These are phyloP conservation scores for Penicillium desertorum DNA, from an alignment of 495 filamentous ascomycete genomes.

Conservation along the genomic window DNA sequence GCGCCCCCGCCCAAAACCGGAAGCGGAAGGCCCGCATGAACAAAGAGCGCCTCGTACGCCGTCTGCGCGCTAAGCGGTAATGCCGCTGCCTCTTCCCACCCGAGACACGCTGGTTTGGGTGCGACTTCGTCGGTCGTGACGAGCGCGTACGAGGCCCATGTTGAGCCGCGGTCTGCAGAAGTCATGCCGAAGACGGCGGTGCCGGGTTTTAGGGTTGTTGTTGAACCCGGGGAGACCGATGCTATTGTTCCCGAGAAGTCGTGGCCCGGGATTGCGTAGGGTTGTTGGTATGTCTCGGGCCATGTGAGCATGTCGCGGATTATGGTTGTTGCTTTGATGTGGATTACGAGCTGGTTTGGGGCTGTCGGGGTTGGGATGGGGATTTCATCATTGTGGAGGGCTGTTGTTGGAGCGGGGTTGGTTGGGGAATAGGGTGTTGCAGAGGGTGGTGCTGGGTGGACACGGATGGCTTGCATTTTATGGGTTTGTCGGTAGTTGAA, in stretches of 20 bases:
- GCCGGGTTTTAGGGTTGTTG: conserved; percentile 22
- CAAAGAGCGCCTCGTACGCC: conserved; percentile 37
- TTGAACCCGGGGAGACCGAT: conserved; percentile 13
- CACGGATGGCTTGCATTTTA: conserved; percentile 39
- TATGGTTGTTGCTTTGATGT: conserved; percentile 33
- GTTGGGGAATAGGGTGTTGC: conserved; percentile 25
- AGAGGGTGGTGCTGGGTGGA: conserved; percentile 29
- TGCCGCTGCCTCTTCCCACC: conserved; percentile 28
- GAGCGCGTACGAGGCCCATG: conserved; percentile 36
- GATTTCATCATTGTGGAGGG: conserved; percentile 32
- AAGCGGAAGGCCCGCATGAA: conserved; percentile 23
- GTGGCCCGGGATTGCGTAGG: conserved; percentile 37
- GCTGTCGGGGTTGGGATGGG: conserved; percentile 25
- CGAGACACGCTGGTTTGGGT: conserved; percentile 25
- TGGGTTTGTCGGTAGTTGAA: neutral
- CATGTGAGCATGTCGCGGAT: conserved; percentile 36
- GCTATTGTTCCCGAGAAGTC: conserved; percentile 48
- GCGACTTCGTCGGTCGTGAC: conserved; percentile 27
- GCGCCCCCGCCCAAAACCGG: neutral
- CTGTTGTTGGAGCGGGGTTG: conserved; percentile 37
- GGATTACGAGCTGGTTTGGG: conserved; percentile 30
- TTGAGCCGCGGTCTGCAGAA: conserved; percentile 20
- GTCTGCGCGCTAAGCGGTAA: conserved; percentile 38
- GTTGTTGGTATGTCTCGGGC: conserved; percentile 34
- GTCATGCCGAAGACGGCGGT: conserved; percentile 40